phyloP scores from a whole-genome alignment of 805 yeast genomes.

The Huiozyma naganishii region DNA sequence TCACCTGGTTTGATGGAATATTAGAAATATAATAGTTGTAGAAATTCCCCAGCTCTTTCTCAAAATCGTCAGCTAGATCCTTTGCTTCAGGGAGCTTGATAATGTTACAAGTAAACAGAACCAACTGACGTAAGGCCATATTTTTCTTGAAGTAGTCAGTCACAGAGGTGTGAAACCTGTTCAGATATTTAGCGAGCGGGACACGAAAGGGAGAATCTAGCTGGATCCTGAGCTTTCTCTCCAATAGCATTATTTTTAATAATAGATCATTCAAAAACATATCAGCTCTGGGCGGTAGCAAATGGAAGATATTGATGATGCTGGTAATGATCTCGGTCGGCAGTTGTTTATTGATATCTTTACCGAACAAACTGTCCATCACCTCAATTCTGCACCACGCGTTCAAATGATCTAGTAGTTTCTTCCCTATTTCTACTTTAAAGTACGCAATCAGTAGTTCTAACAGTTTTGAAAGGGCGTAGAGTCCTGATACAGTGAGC shows the following conservation, averaged over 20 bases:
- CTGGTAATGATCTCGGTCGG: slow-evolving; percentile 84
- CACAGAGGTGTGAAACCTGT: slow-evolving; percentile 71
- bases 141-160: slow-evolving; percentile 58
- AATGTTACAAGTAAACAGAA: slow-evolving; percentile 26
- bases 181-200: slow-evolving; percentile 81
- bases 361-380: slow-evolving; percentile 64
- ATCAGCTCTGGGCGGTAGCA: slow-evolving; percentile 84
- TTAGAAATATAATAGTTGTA: slow-evolving; percentile 40
- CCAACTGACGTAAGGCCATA: slow-evolving; percentile 54
- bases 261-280: slow-evolving; percentile 84
- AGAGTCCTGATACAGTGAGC: slow-evolving; percentile 77
- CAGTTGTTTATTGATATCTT: slow-evolving; percentile 68
- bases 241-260: slow-evolving; percentile 63
- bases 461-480: slow-evolving; percentile 77
- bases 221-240: slow-evolving; percentile 72
- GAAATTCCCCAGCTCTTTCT: slow-evolving; percentile 40
- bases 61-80: slow-evolving; percentile 46
- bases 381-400: slow-evolving; percentile 90
- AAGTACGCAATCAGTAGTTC: slow-evolving; percentile 85
- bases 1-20: slow-evolving; percentile 24
- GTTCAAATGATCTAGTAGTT: slow-evolving; percentile 81
- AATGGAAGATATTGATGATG: slow-evolving; percentile 80
- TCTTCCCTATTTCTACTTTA: slow-evolving; percentile 93
- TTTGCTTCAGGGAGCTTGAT: slow-evolving; percentile 23
- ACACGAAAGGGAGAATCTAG: slow-evolving; percentile 80